These are phyloP conservation scores for Cicer bijugum DNA, from an alignment of 306 rosid genomes.

Conservation along the genomic window DNA sequence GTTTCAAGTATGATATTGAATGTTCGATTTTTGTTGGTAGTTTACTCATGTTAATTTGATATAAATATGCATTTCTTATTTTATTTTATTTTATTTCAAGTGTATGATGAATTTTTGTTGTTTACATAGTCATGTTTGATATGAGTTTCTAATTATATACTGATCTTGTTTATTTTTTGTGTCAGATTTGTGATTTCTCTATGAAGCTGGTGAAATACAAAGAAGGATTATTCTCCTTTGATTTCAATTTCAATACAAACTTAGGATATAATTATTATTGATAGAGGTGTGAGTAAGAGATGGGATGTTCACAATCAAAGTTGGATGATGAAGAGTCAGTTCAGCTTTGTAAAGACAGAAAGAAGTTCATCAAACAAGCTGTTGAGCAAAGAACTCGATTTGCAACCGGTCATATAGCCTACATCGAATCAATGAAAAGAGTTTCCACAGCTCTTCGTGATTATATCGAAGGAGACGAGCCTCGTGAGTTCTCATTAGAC, in stretches of 20 bases:
- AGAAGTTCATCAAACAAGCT: constrained; percentile 83
- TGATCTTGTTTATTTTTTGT: constrained; percentile 42
- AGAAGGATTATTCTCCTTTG: constrained; percentile 51
- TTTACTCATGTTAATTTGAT: constrained; percentile 28
- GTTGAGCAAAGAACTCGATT: constrained; percentile 77
- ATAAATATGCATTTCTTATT: not conserved
- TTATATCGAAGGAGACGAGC: constrained; percentile 77
- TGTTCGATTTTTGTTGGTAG: not conserved
- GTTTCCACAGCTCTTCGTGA: constrained; percentile 83
- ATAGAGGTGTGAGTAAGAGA: constrained; percentile 54
- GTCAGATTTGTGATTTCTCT: constrained; percentile 50
- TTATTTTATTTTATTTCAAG: too few species aligned
- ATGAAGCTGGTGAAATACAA: constrained; percentile 60
- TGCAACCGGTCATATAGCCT: constrained; percentile 78
- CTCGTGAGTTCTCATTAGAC: constrained; percentile 63
- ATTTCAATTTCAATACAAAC: constrained; percentile 60
- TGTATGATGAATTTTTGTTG: not conserved
- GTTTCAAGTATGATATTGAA: not conserved
- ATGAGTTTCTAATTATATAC: not conserved
- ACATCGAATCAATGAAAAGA: constrained; percentile 70
- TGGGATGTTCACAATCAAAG: constrained; percentile 96
- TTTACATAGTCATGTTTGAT: constrained; percentile 31
- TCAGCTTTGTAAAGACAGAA: constrained; percentile 91
- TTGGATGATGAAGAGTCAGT: constrained; percentile 89
- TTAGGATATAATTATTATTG: constrained; percentile 44